Base-by-base conservation (phyloP, 2,329 filamentous ascomycete species). In the Neofusicoccum sp. region DNA sequence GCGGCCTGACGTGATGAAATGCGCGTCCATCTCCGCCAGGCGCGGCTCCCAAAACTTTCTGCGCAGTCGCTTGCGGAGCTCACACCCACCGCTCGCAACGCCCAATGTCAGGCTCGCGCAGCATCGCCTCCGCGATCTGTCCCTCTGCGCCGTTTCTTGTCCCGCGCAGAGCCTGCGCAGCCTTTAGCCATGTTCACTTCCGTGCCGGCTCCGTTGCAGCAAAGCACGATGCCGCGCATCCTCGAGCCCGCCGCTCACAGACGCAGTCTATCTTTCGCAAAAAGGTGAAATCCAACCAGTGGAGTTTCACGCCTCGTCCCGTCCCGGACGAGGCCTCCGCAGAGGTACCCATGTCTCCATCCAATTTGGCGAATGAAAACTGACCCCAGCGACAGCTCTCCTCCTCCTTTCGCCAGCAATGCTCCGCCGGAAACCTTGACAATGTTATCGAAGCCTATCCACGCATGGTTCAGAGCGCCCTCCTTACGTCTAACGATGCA, bases 111-210 rank as follows among this genome's bases (percentile, higher is more conserved):
- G 31, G 28, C 31, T 26, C 45, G 4, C 47, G 45, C 12, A 24
- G 33, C 41, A 68, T 73, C 20, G 69, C 72, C 16, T 63, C 69
- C 1, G 44, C 72, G 7, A 63, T 74, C 49, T 74, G 71, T 49
- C 73, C 72, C 1, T 71, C 68, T 26, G 66, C 71, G 3, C 72
- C 72, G 1, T 75, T 75, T 51, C 70, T 75, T 34, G 68, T 67
- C 3, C 73, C 72, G 30, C 54, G 54, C 30, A 47, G 43, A 45
- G 51, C 51, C 12, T 56, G 51, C 14, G 36, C 38, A 14, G n/a
- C 33, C 14, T 8, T 56, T 28, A 26, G 38, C n/a, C n/a, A 33
- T 56, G 26, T n/a, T 3, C 38, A 43, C 9, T 40, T 28, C 24
- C 11, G 3, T 4, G n/a, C 12, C 1, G 24, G 36, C 51, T 43